Percentiles rank a stretch among this genome's conserved stretches.
Evolutionary conservation across 306 rosid species (phyloP).

Genomic region (Glycine tomentella): DNA sequence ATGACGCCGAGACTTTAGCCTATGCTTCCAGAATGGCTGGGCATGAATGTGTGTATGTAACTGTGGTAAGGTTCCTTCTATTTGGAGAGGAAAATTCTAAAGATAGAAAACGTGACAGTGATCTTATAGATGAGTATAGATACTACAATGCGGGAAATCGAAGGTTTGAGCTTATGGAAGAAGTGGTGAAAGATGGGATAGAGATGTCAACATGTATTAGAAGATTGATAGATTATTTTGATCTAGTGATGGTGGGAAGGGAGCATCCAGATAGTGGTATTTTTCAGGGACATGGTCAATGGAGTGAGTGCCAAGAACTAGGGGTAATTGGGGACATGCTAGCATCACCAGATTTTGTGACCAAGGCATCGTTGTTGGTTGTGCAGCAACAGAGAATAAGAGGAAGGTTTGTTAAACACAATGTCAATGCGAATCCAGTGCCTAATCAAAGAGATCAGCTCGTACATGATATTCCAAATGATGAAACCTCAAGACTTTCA

Average conservation of each 20-base stretch:
- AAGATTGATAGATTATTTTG: slow-evolving; percentile 66
- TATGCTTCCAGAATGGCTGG: slow-evolving; percentile 67
- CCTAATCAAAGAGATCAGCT: slow-evolving; percentile 40
- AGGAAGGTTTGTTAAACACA: slow-evolving; percentile 37
- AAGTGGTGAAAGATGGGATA: slow-evolving; percentile 67
- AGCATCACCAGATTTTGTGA: slow-evolving; percentile 58
- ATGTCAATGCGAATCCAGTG: background rate
- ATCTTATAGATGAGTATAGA: slow-evolving; percentile 64
- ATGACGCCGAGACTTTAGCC: slow-evolving; percentile 76
- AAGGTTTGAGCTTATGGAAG: slow-evolving; percentile 65
- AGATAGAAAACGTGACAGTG: slow-evolving; percentile 61
- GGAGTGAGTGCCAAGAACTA: slow-evolving; percentile 75
- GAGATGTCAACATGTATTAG: slow-evolving; percentile 52
- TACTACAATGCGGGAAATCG: slow-evolving; percentile 52
- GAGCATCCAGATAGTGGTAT: slow-evolving; percentile 52
- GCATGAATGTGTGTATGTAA: slow-evolving; percentile 55
- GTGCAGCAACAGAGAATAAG: slow-evolving; percentile 70
- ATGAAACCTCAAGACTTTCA: slow-evolving; percentile 28
- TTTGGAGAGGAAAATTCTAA: slow-evolving; percentile 67
- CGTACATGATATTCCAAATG: slow-evolving; percentile 38
- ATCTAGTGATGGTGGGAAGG: slow-evolving; percentile 69
- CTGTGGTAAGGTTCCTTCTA: slow-evolving; percentile 65
- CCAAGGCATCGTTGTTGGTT: slow-evolving; percentile 67
- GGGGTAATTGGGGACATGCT: slow-evolving; percentile 78
- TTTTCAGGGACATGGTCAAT: slow-evolving; percentile 59